Percentiles rank a stretch among this genome's conserved stretches.
These are phyloP conservation scores for Musa troglodytarum DNA, from an alignment of 176 grass and related monocot genomes.

Conservation along the genomic window DNA sequence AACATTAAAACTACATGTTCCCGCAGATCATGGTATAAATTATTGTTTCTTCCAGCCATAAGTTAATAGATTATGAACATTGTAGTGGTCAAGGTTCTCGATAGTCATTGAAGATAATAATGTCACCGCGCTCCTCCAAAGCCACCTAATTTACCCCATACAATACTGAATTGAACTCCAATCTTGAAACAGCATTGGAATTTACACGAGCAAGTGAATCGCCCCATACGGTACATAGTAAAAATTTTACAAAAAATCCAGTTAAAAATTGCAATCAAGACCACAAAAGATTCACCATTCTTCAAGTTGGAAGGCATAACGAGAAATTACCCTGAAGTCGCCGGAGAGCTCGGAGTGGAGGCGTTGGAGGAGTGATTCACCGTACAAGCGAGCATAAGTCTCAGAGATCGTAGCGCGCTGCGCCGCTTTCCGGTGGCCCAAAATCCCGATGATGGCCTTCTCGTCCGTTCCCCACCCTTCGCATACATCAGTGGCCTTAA, in stretches of 20 bases:
- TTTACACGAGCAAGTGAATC: too few relatives aligned
- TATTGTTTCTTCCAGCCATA: too few relatives aligned
- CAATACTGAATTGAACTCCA: too few relatives aligned
- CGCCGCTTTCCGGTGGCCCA: constrained; percentile 57
- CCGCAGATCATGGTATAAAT: too few relatives aligned
- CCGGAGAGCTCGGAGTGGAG: constrained; percentile 60
- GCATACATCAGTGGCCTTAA: neutral
- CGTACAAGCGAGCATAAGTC: constrained; percentile 49
- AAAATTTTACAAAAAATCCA: neutral
- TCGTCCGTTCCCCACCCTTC: constrained; percentile 77
- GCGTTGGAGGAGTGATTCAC: constrained; percentile 46
- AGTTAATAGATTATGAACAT: too few relatives aligned
- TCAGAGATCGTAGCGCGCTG: constrained; percentile 53
- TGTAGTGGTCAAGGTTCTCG: too few relatives aligned
- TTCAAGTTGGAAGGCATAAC: neutral
- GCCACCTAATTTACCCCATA: too few relatives aligned
- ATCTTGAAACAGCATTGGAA: too few relatives aligned
- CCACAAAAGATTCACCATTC: neutral
- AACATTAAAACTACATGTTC: too few relatives aligned
- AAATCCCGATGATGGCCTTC: constrained; percentile 56
- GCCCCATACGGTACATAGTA: too few relatives aligned
- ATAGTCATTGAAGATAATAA: too few relatives aligned
- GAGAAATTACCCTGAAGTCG: constrained; percentile 38
- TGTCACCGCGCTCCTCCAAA: too few relatives aligned
- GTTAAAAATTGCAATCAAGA: neutral